Base-by-base conservation (phyloP, 371 early-diverging fungal genomes). In the Rhizomucor miehei region DNA sequence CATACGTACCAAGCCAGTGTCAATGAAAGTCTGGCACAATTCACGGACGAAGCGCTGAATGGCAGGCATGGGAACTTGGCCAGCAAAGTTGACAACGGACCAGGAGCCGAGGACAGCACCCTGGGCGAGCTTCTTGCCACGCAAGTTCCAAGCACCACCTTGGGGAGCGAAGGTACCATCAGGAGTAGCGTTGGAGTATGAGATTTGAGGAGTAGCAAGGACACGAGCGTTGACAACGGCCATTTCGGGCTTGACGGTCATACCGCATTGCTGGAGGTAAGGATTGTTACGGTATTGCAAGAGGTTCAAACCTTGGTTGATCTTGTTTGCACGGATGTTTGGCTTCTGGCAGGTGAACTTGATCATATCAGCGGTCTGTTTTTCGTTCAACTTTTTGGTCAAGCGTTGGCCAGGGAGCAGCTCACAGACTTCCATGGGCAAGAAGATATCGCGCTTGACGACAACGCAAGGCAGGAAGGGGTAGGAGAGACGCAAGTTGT, bases 331-430 rank as follows among this genome's bases (percentile, higher is more conserved):
- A 36, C 89, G 82, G 51, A 82, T 67, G 43, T 80, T 67, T 1
- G 95, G 97, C 25, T 81, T 79, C 57, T 87, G 86, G 60, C 91
- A 88, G 0, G 93, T 89, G 62, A 92, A 90, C 58, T 83, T 89
- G 69, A 97, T 93, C 92, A 95, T 94, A 50, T 93, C 91, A 0
- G 92, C 87, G 0, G 94, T 94, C 77, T 95, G 88, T 29, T 73
- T 76, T 41, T 91, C 92, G 60, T 89, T 86, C 17, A 93, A 69
- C 65, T 91, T 91, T 60, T 88, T 77, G 51, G 75, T 64, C 61
- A 81, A 82, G 23, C 91, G 82, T 73, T 93, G 94, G 40, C 91
- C 92, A 41, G 81, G 78, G 25, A 85, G 65, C 16, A 96, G 69
- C 23, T 82, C 79, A 70, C 96, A 95, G 25, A 94, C 80, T 70